Percentiles rank a stretch among this genome's conserved stretches.
These are phyloP conservation scores for Arxiozyma slooffiae DNA, from an alignment of 1,139 yeast species.

Conservation along the genomic window DNA sequence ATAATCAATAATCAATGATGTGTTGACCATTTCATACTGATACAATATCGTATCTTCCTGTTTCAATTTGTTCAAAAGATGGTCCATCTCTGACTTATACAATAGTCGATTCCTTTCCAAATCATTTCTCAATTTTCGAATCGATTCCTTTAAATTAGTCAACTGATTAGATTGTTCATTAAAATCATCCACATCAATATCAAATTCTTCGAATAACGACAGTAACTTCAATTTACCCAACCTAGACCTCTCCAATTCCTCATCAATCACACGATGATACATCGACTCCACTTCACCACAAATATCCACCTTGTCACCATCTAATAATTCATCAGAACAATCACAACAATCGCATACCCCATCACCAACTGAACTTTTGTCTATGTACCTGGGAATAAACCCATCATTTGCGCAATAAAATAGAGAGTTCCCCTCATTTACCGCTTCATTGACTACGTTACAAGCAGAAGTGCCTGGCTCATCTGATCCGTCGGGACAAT, in stretches of 20 bases:
- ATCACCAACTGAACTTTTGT: constrained; percentile 58
- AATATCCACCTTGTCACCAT: constrained; percentile 33
- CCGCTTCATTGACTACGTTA: constrained; percentile 23
- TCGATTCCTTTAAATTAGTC: constrained; percentile 3
- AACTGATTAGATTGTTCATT: background rate
- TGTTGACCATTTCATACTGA: constrained; percentile 19
- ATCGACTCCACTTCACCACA: constrained; percentile 44
- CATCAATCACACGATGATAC: constrained; percentile 30
- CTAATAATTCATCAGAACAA: constrained; percentile 80
- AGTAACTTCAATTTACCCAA: constrained; percentile 24
- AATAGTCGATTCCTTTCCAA: constrained; percentile 11
- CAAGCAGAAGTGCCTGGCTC: constrained; percentile 96
- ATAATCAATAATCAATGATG: constrained; percentile 11
- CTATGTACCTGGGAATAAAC: constrained; percentile 45
- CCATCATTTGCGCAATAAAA: constrained; percentile 80
- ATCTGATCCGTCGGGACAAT: constrained; percentile 96
- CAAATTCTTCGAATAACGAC: constrained; percentile 20
- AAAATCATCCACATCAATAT: constrained; percentile 10
- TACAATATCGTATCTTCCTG: constrained; percentile 19
- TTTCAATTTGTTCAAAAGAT: constrained; percentile 15
- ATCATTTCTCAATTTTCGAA: constrained; percentile 11
- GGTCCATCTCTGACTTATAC: constrained; percentile 10
- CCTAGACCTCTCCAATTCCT: constrained; percentile 21
- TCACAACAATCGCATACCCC: constrained; percentile 98
- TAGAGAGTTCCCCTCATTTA: constrained; percentile 7